These are phyloP conservation scores for Akanthomyces uredinophilus DNA, from an alignment of 2,329 filamentous ascomycete species.

Conservation along the genomic window DNA sequence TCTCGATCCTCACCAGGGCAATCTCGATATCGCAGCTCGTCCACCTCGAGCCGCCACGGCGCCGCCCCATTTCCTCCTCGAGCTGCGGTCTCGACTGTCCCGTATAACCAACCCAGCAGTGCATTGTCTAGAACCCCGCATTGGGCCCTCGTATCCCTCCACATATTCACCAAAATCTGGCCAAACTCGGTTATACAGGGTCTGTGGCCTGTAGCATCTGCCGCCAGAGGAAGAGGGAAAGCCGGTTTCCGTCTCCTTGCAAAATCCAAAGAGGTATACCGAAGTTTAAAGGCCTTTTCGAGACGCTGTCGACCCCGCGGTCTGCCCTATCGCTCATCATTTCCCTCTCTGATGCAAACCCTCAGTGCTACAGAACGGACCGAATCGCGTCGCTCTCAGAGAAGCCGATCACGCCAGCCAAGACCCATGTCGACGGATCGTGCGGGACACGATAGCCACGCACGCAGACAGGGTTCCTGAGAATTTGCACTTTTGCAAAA, in stretches of 20 bases:
- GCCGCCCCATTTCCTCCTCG: constrained; percentile 1
- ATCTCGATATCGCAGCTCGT: neutral
- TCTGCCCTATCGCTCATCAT: neutral
- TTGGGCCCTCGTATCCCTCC: constrained; percentile 8
- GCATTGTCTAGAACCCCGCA: constrained; percentile 9
- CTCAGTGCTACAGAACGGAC: neutral
- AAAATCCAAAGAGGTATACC: neutral
- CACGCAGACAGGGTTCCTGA: too few species aligned
- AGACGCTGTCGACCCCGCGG: neutral
- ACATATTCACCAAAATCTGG: neutral
- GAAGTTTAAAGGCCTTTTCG: neutral
- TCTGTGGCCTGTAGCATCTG: neutral
- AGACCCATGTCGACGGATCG: neutral
- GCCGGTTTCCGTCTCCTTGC: neutral
- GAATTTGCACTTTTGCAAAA: too few species aligned
- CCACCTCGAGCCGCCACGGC: constrained; percentile 4
- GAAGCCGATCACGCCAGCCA: neutral
- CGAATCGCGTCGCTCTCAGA: neutral
- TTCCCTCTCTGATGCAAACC: neutral
- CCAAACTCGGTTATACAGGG: neutral
- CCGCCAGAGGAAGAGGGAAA: neutral
- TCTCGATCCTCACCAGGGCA: neutral
- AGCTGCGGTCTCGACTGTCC: neutral
- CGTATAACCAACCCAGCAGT: constrained; percentile 1
- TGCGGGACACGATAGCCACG: neutral